A percentile compares a stretch with the other conserved stretches of the same genome.
These are phyloP conservation scores for Gracilaria caudata DNA, from an alignment of 23 red algal species.

Conservation along the genomic window DNA sequence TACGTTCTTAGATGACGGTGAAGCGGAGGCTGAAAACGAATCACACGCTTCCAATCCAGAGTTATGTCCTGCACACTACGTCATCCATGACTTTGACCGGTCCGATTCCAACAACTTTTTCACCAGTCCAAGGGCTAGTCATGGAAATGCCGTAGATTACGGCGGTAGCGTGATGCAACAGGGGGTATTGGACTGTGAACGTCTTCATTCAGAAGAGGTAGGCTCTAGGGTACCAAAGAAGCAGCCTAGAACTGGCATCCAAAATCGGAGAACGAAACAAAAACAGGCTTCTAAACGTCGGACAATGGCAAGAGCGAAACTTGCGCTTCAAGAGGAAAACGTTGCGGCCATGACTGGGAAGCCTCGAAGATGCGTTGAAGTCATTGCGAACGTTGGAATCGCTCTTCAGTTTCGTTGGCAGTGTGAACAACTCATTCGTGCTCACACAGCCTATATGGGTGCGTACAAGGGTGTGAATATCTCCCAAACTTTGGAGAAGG, in stretches of 20 bases:
- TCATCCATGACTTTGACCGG: too few relatives aligned
- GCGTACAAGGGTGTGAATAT: slow-evolving; percentile 8
- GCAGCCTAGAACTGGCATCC: not conserved
- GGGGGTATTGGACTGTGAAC: not conserved
- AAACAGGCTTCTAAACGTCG: slow-evolving; percentile 31
- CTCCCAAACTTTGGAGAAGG: slow-evolving; percentile 41
- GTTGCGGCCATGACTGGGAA: slow-evolving; percentile 22
- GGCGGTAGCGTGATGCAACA: too few relatives aligned
- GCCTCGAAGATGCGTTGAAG: slow-evolving; percentile 31
- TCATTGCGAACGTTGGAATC: slow-evolving; percentile 24
- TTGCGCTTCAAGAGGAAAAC: slow-evolving; percentile 16
- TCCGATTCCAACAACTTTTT: too few relatives aligned
- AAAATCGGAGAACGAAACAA: not conserved
- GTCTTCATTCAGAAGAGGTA: not conserved
- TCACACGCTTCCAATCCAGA: too few relatives aligned
- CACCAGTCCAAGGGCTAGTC: too few relatives aligned
- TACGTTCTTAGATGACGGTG: too few relatives aligned
- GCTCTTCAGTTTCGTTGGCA: slow-evolving; percentile 31
- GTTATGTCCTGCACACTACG: too few relatives aligned
- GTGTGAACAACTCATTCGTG: slow-evolving; percentile 50
- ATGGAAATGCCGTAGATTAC: too few relatives aligned
- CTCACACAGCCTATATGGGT: slow-evolving; percentile 31
- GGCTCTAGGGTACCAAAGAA: not conserved
- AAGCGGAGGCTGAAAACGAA: too few relatives aligned
- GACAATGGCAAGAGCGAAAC: slow-evolving; percentile 30